Evolutionary conservation across 75 land plant genomes (phyloP).

Genomic region (Selaginella moellendorffii): DNA sequence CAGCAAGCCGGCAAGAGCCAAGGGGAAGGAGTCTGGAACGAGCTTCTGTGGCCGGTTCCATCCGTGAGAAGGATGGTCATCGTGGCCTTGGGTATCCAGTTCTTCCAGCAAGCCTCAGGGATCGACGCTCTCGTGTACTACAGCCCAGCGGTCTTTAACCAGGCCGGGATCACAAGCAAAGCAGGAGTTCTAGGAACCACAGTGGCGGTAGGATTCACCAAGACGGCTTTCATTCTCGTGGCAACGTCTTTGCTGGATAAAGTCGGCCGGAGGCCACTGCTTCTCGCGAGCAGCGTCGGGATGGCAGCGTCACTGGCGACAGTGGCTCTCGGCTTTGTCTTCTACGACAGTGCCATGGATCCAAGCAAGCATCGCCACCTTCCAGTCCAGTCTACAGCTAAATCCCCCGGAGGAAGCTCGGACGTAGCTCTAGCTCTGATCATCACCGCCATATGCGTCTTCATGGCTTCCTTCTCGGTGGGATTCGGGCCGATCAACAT

Average conservation of each 20-base stretch:
- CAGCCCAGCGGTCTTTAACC: constrained; percentile 54
- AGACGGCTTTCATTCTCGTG: neutral
- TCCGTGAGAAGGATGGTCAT: constrained; percentile 26
- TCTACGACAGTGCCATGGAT: neutral
- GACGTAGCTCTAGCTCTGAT: neutral
- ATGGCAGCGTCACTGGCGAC: neutral
- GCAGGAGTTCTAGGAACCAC: neutral
- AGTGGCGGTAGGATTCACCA: neutral
- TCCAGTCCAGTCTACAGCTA: neutral
- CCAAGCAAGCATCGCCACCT: neutral
- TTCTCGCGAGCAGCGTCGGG: constrained; percentile 3
- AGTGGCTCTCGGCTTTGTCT: neutral
- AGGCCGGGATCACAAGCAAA: constrained; percentile 35
- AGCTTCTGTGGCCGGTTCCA: constrained; percentile 29
- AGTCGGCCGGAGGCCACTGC: neutral
- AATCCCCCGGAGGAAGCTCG: neutral
- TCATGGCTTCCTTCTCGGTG: constrained; percentile 6
- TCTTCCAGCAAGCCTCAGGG: constrained; percentile 45
- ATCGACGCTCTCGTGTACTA: constrained; percentile 41
- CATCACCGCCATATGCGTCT: neutral
- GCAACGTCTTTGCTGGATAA: neutral
- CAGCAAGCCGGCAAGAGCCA: constrained; percentile 2
- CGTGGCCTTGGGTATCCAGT: constrained; percentile 32
- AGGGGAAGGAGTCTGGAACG: constrained; percentile 34
- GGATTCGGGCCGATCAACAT: constrained; percentile 1